Conservation (phyloP, 1,284 basidiomycete species). For the Trametes versicolor region DNA sequence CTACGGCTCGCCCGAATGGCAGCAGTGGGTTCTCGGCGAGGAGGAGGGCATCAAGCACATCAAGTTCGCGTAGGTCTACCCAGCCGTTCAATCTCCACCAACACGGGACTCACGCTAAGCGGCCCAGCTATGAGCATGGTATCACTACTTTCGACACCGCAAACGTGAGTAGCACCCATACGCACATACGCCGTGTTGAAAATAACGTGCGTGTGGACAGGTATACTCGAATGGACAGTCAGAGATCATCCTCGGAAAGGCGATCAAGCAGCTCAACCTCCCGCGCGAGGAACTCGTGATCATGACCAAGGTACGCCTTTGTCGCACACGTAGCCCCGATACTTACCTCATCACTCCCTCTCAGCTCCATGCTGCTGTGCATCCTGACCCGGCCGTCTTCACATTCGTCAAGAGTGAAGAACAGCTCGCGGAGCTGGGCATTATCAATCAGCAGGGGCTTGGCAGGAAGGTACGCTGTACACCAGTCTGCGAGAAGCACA, state of each 20-base stretch:
- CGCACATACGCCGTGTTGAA: background rate
- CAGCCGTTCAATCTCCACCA: too few species aligned
- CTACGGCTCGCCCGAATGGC: constrained; percentile 47
- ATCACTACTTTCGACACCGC: constrained; percentile 58
- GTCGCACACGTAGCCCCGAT: too few species aligned
- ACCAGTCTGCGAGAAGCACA: background rate
- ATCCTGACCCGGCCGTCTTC: constrained; percentile 45
- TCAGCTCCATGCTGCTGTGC: constrained; percentile 11
- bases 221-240: constrained; percentile 62
- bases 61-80: constrained; percentile 45
- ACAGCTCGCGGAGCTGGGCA: constrained; percentile 33
- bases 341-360: background rate
- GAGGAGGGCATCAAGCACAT: constrained; percentile 47
- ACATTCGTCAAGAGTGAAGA: constrained; percentile 3
- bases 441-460: constrained; percentile 48
- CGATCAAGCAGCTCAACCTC: constrained; percentile 76
- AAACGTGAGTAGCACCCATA: background rate
- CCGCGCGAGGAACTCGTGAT: constrained; percentile 82
- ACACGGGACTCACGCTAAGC: background rate
- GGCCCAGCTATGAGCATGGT: constrained; percentile 47
- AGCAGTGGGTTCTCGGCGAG: constrained; percentile 49
- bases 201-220: background rate
- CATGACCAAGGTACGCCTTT: constrained; percentile 69
- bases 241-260: constrained; percentile 82
- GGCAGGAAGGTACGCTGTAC: constrained; percentile 40